Percentiles rank a stretch among this genome's conserved stretches.
These are phyloP conservation scores for Cenchrus fungigraminus DNA, from an alignment of 176 grass and related monocot species.

Conservation along the genomic window DNA sequence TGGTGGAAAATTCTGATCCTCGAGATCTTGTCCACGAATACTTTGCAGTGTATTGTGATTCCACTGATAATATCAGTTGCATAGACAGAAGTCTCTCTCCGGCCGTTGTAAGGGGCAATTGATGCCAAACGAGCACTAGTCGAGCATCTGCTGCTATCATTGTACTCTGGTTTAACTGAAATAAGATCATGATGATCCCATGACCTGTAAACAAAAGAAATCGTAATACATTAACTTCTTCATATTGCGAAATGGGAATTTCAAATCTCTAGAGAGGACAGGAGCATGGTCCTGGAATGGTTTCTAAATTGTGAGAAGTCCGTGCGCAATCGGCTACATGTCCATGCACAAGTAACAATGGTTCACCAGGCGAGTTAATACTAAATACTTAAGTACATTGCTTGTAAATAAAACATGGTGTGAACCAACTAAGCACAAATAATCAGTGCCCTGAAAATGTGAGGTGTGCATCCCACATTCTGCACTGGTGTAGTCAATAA, in stretches of 20 bases:
- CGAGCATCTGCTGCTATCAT: conserved; percentile 78
- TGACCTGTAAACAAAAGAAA: conserved; percentile 55
- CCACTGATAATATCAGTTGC: conserved; percentile 85
- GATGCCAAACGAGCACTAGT: conserved; percentile 83
- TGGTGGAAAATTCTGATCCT: conserved; percentile 93
- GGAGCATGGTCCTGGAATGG: not conserved
- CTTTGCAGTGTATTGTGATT: conserved; percentile 86
- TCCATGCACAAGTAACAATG: not conserved
- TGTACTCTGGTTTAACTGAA: conserved; percentile 89
- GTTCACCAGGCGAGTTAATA: not conserved
- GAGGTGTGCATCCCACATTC: not conserved
- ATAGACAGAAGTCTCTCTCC: conserved; percentile 96
- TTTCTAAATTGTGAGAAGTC: not conserved
- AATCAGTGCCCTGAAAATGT: not conserved
- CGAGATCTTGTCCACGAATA: conserved; percentile 83
- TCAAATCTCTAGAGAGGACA: not conserved
- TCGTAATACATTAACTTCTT: not conserved
- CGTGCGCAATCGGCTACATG: not conserved
- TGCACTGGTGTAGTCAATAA: not conserved
- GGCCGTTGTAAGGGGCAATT: conserved; percentile 69
- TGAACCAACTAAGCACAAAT: not conserved
- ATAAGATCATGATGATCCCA: conserved; percentile 96
- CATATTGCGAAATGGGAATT: conserved; percentile 1
- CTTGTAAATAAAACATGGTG: not conserved
- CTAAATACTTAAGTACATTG: not conserved